Conservation (phyloP, 768 basidiomycete genomes). For the Calocybe indica region DNA sequence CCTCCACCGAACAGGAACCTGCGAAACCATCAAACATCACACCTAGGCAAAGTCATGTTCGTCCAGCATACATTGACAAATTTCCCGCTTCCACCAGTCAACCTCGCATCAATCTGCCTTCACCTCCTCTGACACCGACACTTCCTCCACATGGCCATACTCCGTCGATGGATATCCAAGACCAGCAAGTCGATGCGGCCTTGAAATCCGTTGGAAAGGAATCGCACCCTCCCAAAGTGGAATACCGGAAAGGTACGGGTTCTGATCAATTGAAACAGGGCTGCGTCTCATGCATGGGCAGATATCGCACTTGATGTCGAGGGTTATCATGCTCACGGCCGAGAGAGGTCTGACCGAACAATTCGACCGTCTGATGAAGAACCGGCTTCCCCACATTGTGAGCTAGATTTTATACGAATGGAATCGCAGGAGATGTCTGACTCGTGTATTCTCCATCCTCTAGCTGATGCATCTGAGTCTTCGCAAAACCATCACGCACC, state of each 20-base stretch:
- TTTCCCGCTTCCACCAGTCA: conserved; percentile 23
- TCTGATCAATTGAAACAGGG: background rate
- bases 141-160: conserved; percentile 8
- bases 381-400: conserved; percentile 6
- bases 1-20: conserved; percentile 15
- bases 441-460: background rate
- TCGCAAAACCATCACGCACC: too few species aligned
- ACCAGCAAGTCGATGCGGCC: conserved; percentile 43
- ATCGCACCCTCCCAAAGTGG: conserved; percentile 46
- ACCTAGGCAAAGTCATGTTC: conserved; percentile 23
- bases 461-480: background rate
- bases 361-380: conserved; percentile 22
- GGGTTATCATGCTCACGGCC: conserved; percentile 63
- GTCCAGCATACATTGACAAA: conserved; percentile 14
- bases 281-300: conserved; percentile 17
- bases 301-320: conserved; percentile 78
- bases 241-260: conserved; percentile 52
- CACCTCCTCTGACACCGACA: conserved; percentile 25
- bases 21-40: conserved; percentile 20
- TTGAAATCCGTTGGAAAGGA: conserved; percentile 36
- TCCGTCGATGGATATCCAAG: conserved; percentile 30
- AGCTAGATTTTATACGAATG: conserved; percentile 5
- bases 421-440: background rate
- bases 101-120: conserved; percentile 20
- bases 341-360: conserved; percentile 35